Conservation (phyloP, 768 basidiomycete genomes). For the Tylopilus plumbeoviolaceoides region DNA sequence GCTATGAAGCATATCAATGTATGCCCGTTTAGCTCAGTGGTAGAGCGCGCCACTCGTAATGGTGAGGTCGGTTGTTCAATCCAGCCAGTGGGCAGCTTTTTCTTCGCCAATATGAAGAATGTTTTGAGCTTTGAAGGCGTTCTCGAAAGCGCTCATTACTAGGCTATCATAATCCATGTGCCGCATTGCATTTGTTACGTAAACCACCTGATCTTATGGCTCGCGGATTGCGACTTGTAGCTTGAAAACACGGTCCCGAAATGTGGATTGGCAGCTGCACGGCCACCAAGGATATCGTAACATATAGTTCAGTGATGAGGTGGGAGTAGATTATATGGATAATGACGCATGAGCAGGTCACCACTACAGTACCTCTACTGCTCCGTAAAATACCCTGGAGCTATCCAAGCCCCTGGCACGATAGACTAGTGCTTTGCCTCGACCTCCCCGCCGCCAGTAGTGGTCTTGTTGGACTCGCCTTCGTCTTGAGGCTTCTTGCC, state of each 20-base stretch:
- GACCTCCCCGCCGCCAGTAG: conserved; percentile 9
- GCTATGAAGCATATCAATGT: too few species aligned
- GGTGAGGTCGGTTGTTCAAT: conserved; percentile 44
- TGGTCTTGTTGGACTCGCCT: conserved; percentile 1
- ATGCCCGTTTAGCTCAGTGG: conserved; percentile 41
- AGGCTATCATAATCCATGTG: too few species aligned
- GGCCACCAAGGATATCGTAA: neutral
- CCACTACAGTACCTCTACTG: conserved; percentile 9
- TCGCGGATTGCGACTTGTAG: too few species aligned
- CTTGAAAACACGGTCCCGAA: too few species aligned
- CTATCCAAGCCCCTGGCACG: neutral
- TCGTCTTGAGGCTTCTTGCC: conserved; percentile 20
- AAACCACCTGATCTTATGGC: too few species aligned
- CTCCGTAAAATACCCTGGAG: neutral
- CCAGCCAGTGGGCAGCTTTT: conserved; percentile 36
- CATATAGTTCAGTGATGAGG: neutral
- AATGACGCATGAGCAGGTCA: neutral
- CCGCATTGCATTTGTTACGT: too few species aligned
- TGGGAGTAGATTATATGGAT: conserved; percentile 2
- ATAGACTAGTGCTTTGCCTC: conserved; percentile 6
- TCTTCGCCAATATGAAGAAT: too few species aligned
- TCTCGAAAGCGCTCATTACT: too few species aligned
- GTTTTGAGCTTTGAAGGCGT: too few species aligned
- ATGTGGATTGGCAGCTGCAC: too few species aligned
- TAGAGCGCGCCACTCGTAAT: conserved; percentile 43